A percentile compares a stretch with the other conserved stretches of the same genome.
These are phyloP conservation scores for Emericellopsis cladophorae DNA, from an alignment of 2,329 filamentous ascomycete species.

Conservation along the genomic window DNA sequence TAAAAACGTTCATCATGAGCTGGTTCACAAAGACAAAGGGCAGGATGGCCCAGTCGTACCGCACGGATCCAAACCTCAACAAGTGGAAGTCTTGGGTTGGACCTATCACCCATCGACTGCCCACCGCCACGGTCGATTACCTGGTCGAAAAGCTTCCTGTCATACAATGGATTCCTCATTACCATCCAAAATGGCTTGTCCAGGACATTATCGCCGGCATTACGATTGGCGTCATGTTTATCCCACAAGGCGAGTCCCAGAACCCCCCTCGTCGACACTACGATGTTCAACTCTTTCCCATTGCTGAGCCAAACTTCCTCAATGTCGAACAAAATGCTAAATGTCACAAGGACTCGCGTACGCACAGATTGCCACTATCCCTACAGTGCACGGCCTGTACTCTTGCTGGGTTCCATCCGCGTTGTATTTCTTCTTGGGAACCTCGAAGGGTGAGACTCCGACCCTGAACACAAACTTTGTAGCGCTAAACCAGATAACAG, in stretches of 20 bases:
- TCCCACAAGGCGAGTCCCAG: slow-evolving; percentile 29
- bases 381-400: slow-evolving; percentile 46
- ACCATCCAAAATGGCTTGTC: slow-evolving; percentile 46
- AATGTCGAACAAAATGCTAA: no score
- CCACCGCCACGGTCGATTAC: slow-evolving; percentile 41
- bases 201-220: slow-evolving; percentile 50
- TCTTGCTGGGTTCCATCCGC: slow-evolving; percentile 45
- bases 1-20: background rate
- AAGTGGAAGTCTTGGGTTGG: slow-evolving; percentile 10
- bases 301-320: no score
- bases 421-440: slow-evolving; percentile 47
- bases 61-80: slow-evolving; percentile 14
- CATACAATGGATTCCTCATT: slow-evolving; percentile 48
- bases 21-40: slow-evolving; percentile 7
- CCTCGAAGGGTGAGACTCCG: slow-evolving; percentile 37
- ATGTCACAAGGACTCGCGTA: slow-evolving; percentile 34
- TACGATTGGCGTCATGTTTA: slow-evolving; percentile 46
- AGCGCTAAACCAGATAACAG: slow-evolving; percentile 15
- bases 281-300: no score
- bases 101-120: slow-evolving; percentile 20
- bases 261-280: no score
- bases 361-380: slow-evolving; percentile 48
- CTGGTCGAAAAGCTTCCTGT: slow-evolving; percentile 48
- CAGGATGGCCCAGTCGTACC: slow-evolving; percentile 7
- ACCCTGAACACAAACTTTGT: background rate